Conservation (phyloP, 2,329 filamentous ascomycete genomes). For the Fusarium sp. region DNA sequence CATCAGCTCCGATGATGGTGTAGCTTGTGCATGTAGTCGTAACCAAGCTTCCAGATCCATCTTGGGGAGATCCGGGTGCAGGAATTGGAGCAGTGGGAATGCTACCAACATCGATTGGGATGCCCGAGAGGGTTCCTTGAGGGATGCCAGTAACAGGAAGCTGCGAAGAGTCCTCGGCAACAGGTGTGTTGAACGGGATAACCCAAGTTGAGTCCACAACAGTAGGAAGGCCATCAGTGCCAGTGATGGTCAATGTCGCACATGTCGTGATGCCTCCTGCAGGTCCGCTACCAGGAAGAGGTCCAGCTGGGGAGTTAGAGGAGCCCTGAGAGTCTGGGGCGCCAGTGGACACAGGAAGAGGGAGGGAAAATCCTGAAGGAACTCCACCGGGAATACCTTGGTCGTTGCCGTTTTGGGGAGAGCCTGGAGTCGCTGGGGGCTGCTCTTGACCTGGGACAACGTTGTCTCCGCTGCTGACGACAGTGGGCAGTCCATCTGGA, state of each 20-base stretch:
- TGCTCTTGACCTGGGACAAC: conserved; percentile 24
- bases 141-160: conserved; percentile 27
- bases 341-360: conserved; percentile 28
- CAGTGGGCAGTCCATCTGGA: conserved; percentile 48
- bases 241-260: conserved; percentile 51
- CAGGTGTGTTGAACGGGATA: conserved; percentile 39
- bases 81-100: conserved; percentile 29
- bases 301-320: conserved; percentile 19
- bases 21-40: conserved; percentile 41
- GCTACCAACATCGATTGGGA: conserved; percentile 34
- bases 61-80: conserved; percentile 28
- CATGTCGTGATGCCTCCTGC: conserved; percentile 42
- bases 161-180: conserved; percentile 29
- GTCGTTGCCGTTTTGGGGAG: conserved; percentile 20
- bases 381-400: conserved; percentile 35
- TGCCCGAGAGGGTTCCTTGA: conserved; percentile 29
- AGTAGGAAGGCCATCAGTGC: conserved; percentile 54
- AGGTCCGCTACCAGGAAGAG: conserved; percentile 21
- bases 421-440: conserved; percentile 25
- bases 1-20: conserved; percentile 43
- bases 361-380: conserved; percentile 32
- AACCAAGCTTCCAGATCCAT: conserved; percentile 24
- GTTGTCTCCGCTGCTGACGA: conserved; percentile 38
- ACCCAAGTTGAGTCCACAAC: conserved; percentile 55
- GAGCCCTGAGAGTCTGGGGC: conserved; percentile 23